Base-by-base conservation (phyloP, 208 protist species). In the Kentomonas sorsogonicus region DNA sequence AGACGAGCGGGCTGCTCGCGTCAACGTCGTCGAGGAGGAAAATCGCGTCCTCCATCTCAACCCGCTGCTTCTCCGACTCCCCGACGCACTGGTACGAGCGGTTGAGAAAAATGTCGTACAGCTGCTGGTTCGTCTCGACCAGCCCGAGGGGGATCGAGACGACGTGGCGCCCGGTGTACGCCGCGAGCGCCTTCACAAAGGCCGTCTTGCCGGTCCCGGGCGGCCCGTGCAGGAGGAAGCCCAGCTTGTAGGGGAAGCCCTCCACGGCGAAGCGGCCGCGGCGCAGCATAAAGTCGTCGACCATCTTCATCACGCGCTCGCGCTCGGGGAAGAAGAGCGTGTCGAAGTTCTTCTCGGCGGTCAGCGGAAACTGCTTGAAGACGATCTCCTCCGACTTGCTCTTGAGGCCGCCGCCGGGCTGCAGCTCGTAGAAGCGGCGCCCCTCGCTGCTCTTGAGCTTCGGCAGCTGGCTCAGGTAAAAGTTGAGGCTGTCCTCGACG, bases 181-280 rank as follows among this genome's bases (percentile, higher is more conserved):
- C 90, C 10, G 98, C 98, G 29, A 99, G 98, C 15, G 98, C 98
- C 79, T 98, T 99, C 15, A 98, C 97, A 45, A 99, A 86, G 73
- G 98, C 94, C 31, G 98, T 99, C 84, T 99, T 99, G 10, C 97
- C 97, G 18, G 78, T 94, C 11, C 97, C 96, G 41, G 91, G 87
- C 6, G 97, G 96, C 25, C 98, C 98, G 72, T 99, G 98, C 30
- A 99, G 79, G 1, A 99, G 84, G 41, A 99, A 98, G 25, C 99
- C 99, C n/a, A 96, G 80, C 65, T 90, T 93, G 54, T 89, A 60
- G 36, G 86, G 90, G 64, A 91, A 94, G 11, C 86, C 85, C 53
- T 86, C 74, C 6, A 89, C 77, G 9, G 86, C 73, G 66, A 90
- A 96, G 20, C 86, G 83, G 26, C 86, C 87, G 23, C 57, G 78